Base-by-base conservation (phyloP, 2,329 filamentous ascomycete genomes). In the Dothideomycetidae sp. region DNA sequence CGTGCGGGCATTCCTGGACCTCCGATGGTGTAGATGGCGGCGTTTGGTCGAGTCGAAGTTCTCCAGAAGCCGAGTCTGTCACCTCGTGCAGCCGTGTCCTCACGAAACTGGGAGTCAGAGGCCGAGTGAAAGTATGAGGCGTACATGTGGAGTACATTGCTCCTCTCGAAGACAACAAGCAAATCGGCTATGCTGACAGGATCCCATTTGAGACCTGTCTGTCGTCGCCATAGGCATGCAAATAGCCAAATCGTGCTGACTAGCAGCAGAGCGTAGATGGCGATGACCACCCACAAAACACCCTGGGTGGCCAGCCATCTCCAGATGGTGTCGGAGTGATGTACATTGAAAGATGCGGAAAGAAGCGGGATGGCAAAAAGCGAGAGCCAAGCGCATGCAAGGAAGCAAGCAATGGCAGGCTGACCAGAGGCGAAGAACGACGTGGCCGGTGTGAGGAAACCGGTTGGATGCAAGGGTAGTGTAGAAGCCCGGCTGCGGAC, bases 11-110 rank as follows among this genome's bases (percentile, higher is more conserved):
- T 63, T 29, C 74, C 68, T 36, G 70, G 66, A 42, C 77, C 71
- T n/a, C 82, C 84, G 39, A 92, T 71, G 2, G 75, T 75, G 52
- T 93, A 85, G 66, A 90, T 92, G 16, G 84, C 64, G 13, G 76
- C 73, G 13, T 64, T 66, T 3, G 71, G 68, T 43, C 68, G 66
- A 39, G 74, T 74, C 12, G 75, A 74, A 16, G 76, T 74, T 41
- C 72, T 73, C 83, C 86, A 94, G 57, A 92, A 92, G 5, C 86
- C 84, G n/a, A 94, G 68, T 31, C 80, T 70, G 48, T 88, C 76
- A 4, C 70, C 62, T 45, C 73, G 72, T 43, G 67, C 71, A 50
- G 64, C 70, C 34, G 59, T 62, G 30, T 71, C 66, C 44, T 66
- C 65, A 17, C 65, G 59, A 49, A 80, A 71, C 21, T 73, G 65